Percentiles rank a stretch among this genome's conserved stretches.
phyloP scores from a whole-genome alignment of 1,284 basidiomycete species.

The Puccinia hordei region DNA sequence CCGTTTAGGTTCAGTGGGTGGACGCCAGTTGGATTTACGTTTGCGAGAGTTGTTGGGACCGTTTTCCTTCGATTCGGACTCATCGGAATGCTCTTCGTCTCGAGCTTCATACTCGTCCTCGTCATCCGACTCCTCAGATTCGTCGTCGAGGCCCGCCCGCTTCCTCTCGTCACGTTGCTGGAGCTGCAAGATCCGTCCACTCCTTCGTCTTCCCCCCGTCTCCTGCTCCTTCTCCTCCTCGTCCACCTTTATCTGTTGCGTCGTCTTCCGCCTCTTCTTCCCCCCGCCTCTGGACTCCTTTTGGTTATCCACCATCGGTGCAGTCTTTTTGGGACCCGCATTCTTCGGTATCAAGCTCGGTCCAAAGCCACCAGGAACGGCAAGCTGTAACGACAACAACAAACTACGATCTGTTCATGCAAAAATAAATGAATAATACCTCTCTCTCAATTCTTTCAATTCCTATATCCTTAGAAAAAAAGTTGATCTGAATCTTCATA shows the following conservation, averaged over 20 bases:
- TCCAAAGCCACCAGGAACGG: conserved; percentile 10
- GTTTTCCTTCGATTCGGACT: conserved; percentile 20
- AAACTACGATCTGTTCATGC: conserved; percentile 36
- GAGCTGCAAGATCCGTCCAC: conserved; percentile 29
- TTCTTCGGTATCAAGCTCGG: conserved; percentile 23
- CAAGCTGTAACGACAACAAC: conserved; percentile 42
- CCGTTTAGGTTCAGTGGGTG: conserved; percentile 8
- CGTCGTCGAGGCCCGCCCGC: not conserved
- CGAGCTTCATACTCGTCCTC: not conserved
- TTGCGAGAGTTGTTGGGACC: conserved; percentile 3
- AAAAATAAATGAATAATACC: no score
- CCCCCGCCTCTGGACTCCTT: not conserved
- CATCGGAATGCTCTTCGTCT: conserved; percentile 13
- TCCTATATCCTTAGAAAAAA: no score
- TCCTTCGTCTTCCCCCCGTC: conserved; percentile 10
- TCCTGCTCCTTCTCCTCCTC: not conserved
- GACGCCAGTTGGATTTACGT: conserved; percentile 22
- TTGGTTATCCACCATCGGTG: not conserved
- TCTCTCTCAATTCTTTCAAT: no score
- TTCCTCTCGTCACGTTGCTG: not conserved
- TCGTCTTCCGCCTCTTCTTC: conserved; percentile 8
- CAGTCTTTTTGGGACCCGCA: not conserved
- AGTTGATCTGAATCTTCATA: no score
- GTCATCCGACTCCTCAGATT: not conserved
- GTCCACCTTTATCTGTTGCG: not conserved